phyloP scores from a whole-genome alignment of 768 basidiomycete species.

The Boletus tomentosulus region DNA sequence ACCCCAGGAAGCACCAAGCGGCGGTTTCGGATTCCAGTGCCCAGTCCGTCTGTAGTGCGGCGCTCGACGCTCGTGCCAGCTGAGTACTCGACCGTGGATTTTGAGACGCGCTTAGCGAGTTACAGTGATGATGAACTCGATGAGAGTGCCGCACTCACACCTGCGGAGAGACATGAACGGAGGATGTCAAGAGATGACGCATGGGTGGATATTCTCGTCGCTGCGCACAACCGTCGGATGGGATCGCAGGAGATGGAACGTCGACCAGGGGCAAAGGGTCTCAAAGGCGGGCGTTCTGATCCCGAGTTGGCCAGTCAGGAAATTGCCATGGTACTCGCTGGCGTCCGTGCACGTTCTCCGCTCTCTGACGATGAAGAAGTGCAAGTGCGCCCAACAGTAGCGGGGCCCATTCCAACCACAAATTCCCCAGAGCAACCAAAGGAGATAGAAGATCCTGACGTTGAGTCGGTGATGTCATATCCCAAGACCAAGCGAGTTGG shows the following conservation, averaged over 20 bases:
- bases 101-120: slow-evolving; percentile 75
- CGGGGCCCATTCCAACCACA: slow-evolving; percentile 7
- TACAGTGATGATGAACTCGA: slow-evolving; percentile 47
- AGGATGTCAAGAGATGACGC: slow-evolving; percentile 60
- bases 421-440: slow-evolving; percentile 36
- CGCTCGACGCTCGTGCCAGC: slow-evolving; percentile 55
- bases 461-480: slow-evolving; percentile 38
- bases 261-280: slow-evolving; percentile 23
- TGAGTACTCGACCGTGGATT: slow-evolving; percentile 80
- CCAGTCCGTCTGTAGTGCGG: slow-evolving; percentile 49
- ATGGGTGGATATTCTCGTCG: slow-evolving; percentile 86
- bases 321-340: slow-evolving; percentile 66
- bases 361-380: slow-evolving; percentile 41
- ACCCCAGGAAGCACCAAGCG: slow-evolving; percentile 32
- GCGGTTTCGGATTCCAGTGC: slow-evolving; percentile 60
- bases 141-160: slow-evolving; percentile 38
- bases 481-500: slow-evolving; percentile 44
- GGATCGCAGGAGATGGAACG: slow-evolving; percentile 51
- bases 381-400: slow-evolving; percentile 19
- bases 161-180: slow-evolving; percentile 39
- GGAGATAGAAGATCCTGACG: slow-evolving; percentile 40
- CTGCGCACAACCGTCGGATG: slow-evolving; percentile 48
- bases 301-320: slow-evolving; percentile 73
- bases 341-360: slow-evolving; percentile 37
- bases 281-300: slow-evolving; percentile 44